Base-by-base conservation (phyloP, 176 grass and related monocot genomes). In the Oryza punctata region DNA sequence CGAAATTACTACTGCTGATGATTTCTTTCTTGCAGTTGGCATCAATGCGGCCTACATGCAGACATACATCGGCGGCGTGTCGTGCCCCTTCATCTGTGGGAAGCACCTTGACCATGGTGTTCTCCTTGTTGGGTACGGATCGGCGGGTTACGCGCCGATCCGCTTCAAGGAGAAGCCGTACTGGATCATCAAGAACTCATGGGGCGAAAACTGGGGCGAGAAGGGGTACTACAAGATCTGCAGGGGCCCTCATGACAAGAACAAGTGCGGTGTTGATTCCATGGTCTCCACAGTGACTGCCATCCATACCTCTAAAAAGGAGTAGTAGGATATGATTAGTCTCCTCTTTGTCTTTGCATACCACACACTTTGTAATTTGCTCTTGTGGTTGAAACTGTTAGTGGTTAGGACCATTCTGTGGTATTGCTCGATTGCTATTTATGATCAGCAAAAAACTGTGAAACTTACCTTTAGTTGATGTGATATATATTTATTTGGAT, bases 161-260 rank as follows among this genome's bases (percentile, higher is more conserved):
- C 91, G 91, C 26, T 89, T 97, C 45, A 97, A 97, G 86, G 91
- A 97, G 24, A 91, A 91, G 91, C 94, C 94, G 8, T 97, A 91
- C 72, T 97, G 94, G 94, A 93, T 97, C 86, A 97, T 97, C 82
- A 97, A 97, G 88, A 97, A 97, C 87, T 97, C 91, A 0, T 97
- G 94, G 94, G 94, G 91, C 13, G 91, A 93, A 73, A 91, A 87
- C 68, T 96, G 94, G 94, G 94, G 94, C 27, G 89, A 93, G 84
- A 87, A 49, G 13, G 91, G 94, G 12, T 93, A 97, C 80, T 97
- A 97, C 84, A 89, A 91, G 88, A 89, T 97, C 41, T 97, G 94
- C 78, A 91, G 91, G 78, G 94, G 94, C 7, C 43, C 73, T 0
- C 85, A 89, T 63, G 69, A 75, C 16, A 41, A 82, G 44, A 83